phyloP scores from a whole-genome alignment of 371 early-diverging fungal species.

The Syncephalis plumigaleata region DNA sequence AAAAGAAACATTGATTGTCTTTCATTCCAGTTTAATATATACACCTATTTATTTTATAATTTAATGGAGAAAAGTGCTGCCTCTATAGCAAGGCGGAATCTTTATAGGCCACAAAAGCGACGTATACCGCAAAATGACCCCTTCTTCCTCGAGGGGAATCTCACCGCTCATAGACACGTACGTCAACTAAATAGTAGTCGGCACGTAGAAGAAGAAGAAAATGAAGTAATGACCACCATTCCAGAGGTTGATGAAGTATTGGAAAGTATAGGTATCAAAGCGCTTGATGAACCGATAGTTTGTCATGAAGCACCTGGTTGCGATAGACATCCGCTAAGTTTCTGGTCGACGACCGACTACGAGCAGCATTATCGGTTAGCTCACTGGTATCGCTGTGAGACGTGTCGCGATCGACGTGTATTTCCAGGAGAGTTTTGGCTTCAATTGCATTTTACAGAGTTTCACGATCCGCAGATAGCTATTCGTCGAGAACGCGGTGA shows the following conservation, averaged over 20 bases:
- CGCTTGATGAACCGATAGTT: not conserved
- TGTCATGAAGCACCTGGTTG: constrained; percentile 4
- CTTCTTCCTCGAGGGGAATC: not conserved
- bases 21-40: no score
- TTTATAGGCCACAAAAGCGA: not conserved
- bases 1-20: no score
- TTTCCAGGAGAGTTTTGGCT: constrained; percentile 33
- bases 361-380: constrained; percentile 33
- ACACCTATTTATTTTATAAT: no score
- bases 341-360: constrained; percentile 22
- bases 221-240: not conserved
- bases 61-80: no score
- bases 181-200: not conserved
- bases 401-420: constrained; percentile 16
- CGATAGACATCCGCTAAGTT: constrained; percentile 2
- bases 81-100: not conserved
- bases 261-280: not conserved
- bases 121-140: not conserved
- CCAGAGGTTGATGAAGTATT: not conserved
- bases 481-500: constrained; percentile 35
- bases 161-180: not conserved
- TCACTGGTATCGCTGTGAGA: constrained; percentile 29
- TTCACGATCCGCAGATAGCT: constrained; percentile 24
- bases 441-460: constrained; percentile 31
- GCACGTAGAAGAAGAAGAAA: not conserved